phyloP scores from a whole-genome alignment of 2,329 filamentous ascomycete genomes.

The Berkeleyomyces basicola region DNA sequence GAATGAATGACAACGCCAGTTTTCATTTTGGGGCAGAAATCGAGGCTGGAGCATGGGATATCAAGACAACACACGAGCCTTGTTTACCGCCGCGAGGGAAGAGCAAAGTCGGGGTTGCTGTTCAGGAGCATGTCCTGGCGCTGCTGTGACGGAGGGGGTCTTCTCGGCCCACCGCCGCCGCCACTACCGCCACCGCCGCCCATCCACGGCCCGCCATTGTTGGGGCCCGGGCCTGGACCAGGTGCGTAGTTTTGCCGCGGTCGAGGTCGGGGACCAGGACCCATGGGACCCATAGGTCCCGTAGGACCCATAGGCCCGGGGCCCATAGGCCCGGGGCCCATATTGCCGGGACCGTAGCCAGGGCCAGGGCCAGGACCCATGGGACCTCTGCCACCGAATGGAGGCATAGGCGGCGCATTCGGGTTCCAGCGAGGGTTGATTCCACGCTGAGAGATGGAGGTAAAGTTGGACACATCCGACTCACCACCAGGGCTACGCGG shows the following conservation, averaged over 20 bases:
- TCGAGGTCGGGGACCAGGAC: not conserved
- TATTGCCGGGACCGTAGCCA: slow-evolving; percentile 12
- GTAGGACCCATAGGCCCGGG: not conserved
- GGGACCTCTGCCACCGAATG: slow-evolving; percentile 19
- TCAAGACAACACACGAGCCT: no score
- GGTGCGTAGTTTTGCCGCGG: not conserved
- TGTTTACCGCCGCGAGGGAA: slow-evolving; percentile 29
- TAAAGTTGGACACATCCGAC: slow-evolving; percentile 73
- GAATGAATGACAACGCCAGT: not conserved
- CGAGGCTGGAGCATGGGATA: no score
- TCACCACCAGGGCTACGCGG: slow-evolving; percentile 51
- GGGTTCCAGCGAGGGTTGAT: slow-evolving; percentile 78
- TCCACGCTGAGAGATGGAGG: slow-evolving; percentile 73
- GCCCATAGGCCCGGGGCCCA: not conserved
- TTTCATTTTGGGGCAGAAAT: not conserved
- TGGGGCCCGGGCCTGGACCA: not conserved
- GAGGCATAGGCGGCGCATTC: slow-evolving; percentile 26
- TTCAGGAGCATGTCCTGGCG: slow-evolving; percentile 59
- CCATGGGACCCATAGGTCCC: not conserved
- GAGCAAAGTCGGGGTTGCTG: slow-evolving; percentile 71
- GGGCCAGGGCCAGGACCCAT: slow-evolving; percentile 19
- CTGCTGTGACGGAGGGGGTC: slow-evolving; percentile 29
- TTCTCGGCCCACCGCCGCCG: slow-evolving; percentile 20
- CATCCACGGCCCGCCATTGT: slow-evolving; percentile 1
- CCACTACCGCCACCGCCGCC: not conserved